Evolutionary conservation across 805 yeast species (phyloP).

Genomic region (Starmerella bombi): DNA sequence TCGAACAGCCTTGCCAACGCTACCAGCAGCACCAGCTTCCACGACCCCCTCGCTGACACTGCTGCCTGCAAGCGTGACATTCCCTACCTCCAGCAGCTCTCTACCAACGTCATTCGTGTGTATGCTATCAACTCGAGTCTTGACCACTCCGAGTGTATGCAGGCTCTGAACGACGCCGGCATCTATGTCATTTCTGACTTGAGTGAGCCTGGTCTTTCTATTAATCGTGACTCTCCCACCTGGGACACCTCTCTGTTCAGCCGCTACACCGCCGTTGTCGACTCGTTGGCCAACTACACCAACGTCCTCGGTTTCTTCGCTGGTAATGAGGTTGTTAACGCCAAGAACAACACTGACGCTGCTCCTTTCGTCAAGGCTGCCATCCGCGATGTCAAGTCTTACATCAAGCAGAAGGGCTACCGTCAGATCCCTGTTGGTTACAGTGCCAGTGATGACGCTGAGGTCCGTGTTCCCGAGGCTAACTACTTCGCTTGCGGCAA

Average conservation of each 20-base stretch:
- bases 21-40: constrained; percentile 34
- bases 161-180: constrained; percentile 63
- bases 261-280: constrained; percentile 74
- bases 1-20: constrained; percentile 39
- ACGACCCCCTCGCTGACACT: constrained; percentile 68
- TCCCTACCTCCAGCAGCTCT: constrained; percentile 54
- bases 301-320: constrained; percentile 92
- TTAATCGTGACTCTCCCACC: constrained; percentile 60
- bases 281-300: constrained; percentile 58
- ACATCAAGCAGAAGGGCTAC: constrained; percentile 52
- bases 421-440: constrained; percentile 87
- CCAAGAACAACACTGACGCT: constrained; percentile 65
- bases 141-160: constrained; percentile 69
- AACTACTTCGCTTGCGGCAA: constrained; percentile 78
- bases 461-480: constrained; percentile 66
- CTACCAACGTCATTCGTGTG: constrained; percentile 70
- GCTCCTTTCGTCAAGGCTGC: constrained; percentile 96
- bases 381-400: constrained; percentile 70
- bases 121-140: constrained; percentile 66
- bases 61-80: constrained; percentile 66
- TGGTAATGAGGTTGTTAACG: constrained; percentile 92
- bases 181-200: constrained; percentile 85
- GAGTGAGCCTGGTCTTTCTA: constrained; percentile 70
- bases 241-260: constrained; percentile 63
- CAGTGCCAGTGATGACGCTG: constrained; percentile 78